These are phyloP conservation scores for Pleurotus eryngii DNA, from an alignment of 768 basidiomycete genomes.

Conservation along the genomic window DNA sequence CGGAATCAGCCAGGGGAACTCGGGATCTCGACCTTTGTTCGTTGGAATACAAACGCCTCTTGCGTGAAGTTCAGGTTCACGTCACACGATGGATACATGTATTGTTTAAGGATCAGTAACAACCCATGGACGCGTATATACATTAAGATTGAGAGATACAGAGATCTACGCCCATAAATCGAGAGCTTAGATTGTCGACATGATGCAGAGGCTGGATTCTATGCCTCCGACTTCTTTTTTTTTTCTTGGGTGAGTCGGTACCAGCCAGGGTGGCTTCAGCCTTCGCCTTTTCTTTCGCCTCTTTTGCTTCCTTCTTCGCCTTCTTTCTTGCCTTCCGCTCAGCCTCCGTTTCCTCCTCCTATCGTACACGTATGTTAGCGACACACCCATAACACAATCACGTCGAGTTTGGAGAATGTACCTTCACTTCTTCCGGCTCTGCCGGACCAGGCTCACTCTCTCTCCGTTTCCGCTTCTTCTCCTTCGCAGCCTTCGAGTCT, in stretches of 20 bases:
- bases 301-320: conserved; percentile 65
- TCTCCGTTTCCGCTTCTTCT: conserved; percentile 40
- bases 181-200: neutral
- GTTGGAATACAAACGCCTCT: too few species aligned
- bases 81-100: too few species aligned
- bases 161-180: neutral
- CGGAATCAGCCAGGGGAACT: too few species aligned
- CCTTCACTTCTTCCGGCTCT: conserved; percentile 30
- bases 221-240: conserved; percentile 54
- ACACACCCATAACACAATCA: too few species aligned
- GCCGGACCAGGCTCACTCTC: conserved; percentile 51
- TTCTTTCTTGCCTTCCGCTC: conserved; percentile 80
- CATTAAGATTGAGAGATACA: neutral
- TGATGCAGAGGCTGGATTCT: neutral
- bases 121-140: neutral
- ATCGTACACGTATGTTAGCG: conserved; percentile 8
- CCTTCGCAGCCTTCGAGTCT: conserved; percentile 22
- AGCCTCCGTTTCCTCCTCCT: conserved; percentile 71
- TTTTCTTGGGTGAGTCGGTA: conserved; percentile 39
- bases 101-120: neutral
- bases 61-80: too few species aligned
- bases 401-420: too few species aligned
- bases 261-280: conserved; percentile 39
- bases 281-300: conserved; percentile 41
- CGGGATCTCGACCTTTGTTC: too few species aligned